These are phyloP conservation scores for Saksenaea oblongispora DNA, from an alignment of 371 early-diverging fungal species.

Conservation along the genomic window DNA sequence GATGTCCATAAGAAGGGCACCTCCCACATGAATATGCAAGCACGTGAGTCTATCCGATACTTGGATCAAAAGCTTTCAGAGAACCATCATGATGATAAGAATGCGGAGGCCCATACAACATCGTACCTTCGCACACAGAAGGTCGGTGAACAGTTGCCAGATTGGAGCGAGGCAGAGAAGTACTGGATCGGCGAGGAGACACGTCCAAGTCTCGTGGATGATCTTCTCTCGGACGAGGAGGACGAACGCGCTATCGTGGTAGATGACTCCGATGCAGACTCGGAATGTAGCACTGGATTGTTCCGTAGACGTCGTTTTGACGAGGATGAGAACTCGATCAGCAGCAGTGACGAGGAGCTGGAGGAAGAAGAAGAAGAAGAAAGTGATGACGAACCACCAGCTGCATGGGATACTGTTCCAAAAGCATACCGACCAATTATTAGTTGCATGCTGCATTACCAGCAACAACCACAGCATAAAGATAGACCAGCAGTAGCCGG, in stretches of 20 bases:
- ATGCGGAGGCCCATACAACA: constrained; percentile 4
- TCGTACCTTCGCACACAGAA: constrained; percentile 49
- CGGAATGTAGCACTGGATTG: constrained; percentile 24
- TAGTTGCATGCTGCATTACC: constrained; percentile 46
- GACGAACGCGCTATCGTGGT: constrained; percentile 18
- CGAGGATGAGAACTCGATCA: constrained; percentile 16
- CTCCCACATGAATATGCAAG: constrained; percentile 60
- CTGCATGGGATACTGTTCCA: constrained; percentile 34
- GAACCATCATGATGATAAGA: background rate
- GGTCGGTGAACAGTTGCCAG: constrained; percentile 47
- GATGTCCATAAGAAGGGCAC: constrained; percentile 75
- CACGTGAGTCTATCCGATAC: constrained; percentile 78
- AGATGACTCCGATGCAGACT: constrained; percentile 21
- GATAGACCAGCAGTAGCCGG: background rate
- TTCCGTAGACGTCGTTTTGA: constrained; percentile 26
- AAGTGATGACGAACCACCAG: constrained; percentile 15
- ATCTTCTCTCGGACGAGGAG: constrained; percentile 20
- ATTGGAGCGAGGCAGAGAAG: constrained; percentile 53
- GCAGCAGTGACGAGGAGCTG: constrained; percentile 10
- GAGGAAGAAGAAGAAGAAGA: constrained; percentile 17
- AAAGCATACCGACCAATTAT: constrained; percentile 37
- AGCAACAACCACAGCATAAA: constrained; percentile 22
- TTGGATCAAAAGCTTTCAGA: constrained; percentile 59
- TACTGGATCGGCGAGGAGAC: constrained; percentile 50
- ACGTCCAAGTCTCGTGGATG: constrained; percentile 22